Base-by-base conservation (phyloP, 2,329 filamentous ascomycete species). In the Epichloe typhina region DNA sequence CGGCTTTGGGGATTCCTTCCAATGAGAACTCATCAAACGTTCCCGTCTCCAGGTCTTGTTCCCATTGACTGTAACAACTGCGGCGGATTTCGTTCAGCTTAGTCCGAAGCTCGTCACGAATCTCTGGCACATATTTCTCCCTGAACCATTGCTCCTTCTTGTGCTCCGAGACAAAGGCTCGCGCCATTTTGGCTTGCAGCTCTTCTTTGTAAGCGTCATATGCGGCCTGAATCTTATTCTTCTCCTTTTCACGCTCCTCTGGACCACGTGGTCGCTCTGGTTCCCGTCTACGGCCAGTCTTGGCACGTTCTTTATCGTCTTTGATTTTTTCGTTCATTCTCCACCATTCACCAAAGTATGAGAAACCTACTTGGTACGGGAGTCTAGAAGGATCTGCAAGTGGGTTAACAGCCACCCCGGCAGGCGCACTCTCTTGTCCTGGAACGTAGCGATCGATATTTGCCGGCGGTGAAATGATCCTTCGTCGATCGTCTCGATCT, bases 131-230 rank as follows among this genome's bases (percentile, higher is more conserved):
- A 60, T 98, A 98, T 64, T 88, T 83, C 68, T 98, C 93, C 59
- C 84, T 88, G 71, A 98, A 98, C 93, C 93, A 98, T 64, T 98
- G 91, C 66, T 98, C 93, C 42, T 83, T 82, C 65, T 95, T 95
- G 69, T 98, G 93, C 59, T 89, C 85, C 47, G 84, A 80, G 41
- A 98, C 93, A 64, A 98, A 98, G 1, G 79, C 75, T 56, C 89
- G 83, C 0, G 93, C 90, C 84, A 95, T 91, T 64, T 82, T 84
- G 4, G 76, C 80, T 59, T 84, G 81, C 2, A 85, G 69, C 37
- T 84, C 80, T 61, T 84, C 81, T 58, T 83, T 83, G 62, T 85
- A 85, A 1, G 71, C 56, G 59, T 85, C 81, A 57, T 84, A 84
- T 1, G 80, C 80, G 13, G 72, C 72, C 60, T 91, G 86, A 21